These are phyloP conservation scores for Arthrobotrys conoides DNA, from an alignment of 2,329 filamentous ascomycete species.

Conservation along the genomic window DNA sequence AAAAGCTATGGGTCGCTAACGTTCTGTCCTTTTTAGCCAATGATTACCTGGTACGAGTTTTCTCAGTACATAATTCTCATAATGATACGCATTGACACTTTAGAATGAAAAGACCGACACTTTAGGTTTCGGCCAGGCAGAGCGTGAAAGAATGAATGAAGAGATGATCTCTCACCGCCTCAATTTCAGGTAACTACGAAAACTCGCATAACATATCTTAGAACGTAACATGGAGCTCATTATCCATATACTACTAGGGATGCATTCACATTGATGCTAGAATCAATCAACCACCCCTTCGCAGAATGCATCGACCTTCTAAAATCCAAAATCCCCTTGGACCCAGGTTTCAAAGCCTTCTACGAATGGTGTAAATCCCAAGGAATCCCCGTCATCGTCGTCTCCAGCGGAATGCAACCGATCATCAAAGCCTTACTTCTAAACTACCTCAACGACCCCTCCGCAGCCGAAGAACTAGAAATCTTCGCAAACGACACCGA, in stretches of 20 bases:
- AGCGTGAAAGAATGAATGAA: conserved; percentile 80
- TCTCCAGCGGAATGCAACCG: conserved; percentile 93
- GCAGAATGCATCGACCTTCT: conserved; percentile 84
- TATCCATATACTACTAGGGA: conserved; percentile 70
- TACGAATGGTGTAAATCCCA: conserved; percentile 84
- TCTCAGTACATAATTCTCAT: not conserved
- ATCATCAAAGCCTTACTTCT: conserved; percentile 87
- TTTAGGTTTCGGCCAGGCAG: conserved; percentile 82
- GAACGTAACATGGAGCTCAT: conserved; percentile 20
- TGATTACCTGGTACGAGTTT: conserved; percentile 52
- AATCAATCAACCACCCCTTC: conserved; percentile 84
- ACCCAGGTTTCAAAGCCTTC: conserved; percentile 89
- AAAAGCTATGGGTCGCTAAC: conserved; percentile 2
- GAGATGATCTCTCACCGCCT: conserved; percentile 80
- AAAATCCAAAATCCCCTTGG: conserved; percentile 85
- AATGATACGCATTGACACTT: conserved; percentile 4
- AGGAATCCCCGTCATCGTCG: conserved; percentile 91
- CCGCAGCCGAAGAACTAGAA: conserved; percentile 79
- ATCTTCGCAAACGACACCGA: conserved; percentile 90
- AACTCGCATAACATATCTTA: conserved; percentile 1
- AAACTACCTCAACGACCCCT: conserved; percentile 80
- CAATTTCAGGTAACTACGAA: conserved; percentile 75
- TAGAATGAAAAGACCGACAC: conserved; percentile 78
- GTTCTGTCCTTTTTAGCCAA: conserved; percentile 35
- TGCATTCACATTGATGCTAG: conserved; percentile 91